phyloP scores from a whole-genome alignment of 2,329 filamentous ascomycete genomes.

The Xylaria sp. region DNA sequence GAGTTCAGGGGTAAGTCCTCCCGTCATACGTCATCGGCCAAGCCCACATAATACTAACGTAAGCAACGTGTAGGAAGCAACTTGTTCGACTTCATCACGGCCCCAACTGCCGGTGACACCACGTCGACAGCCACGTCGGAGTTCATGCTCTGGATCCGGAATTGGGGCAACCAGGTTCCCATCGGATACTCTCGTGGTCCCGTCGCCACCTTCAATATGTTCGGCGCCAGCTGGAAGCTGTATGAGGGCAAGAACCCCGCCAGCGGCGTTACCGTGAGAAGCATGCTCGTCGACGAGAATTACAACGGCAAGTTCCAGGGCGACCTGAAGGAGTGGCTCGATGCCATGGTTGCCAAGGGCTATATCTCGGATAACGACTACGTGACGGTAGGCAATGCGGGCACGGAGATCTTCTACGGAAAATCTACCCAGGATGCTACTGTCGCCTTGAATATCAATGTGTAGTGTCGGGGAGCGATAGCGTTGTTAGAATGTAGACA shows the following conservation, averaged over 20 bases:
- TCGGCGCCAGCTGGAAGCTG: conserved; percentile 40
- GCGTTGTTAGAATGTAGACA: background rate
- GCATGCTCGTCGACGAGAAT: conserved; percentile 36
- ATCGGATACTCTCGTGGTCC: conserved; percentile 39
- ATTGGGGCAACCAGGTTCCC: conserved; percentile 41
- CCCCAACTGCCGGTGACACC: conserved; percentile 34
- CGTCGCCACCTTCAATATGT: conserved; percentile 39
- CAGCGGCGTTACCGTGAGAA: conserved; percentile 41
- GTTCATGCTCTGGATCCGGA: conserved; percentile 44
- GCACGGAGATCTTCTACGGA: conserved; percentile 43
- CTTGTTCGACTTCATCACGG: conserved; percentile 42
- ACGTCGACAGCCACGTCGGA: conserved; percentile 36
- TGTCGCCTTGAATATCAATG: conserved; percentile 33
- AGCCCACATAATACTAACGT: conserved; percentile 12
- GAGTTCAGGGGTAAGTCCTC: conserved; percentile 36
- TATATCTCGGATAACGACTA: conserved; percentile 37
- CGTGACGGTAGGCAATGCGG: conserved; percentile 41
- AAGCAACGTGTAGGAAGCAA: conserved; percentile 35
- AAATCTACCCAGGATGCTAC: conserved; percentile 30
- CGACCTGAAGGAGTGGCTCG: conserved; percentile 41
- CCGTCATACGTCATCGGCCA: background rate
- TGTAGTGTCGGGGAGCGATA: conserved; percentile 15
- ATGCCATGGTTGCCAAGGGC: conserved; percentile 37
- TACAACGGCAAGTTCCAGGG: conserved; percentile 40
- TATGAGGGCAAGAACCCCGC: conserved; percentile 42